Base-by-base conservation (phyloP, 2,329 filamentous ascomycete genomes). In the Trichoderma koningii region DNA sequence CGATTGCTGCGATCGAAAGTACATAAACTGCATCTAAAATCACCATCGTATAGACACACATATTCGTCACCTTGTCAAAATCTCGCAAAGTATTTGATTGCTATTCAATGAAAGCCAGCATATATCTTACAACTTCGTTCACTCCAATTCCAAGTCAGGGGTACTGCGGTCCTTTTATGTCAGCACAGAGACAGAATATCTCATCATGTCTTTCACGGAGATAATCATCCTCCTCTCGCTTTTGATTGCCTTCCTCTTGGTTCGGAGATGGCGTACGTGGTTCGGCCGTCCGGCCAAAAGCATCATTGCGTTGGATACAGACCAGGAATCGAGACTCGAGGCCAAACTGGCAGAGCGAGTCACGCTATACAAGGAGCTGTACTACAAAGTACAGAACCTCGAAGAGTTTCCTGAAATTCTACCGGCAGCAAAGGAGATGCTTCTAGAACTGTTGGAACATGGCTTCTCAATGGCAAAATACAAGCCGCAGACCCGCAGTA, bases 331-430 rank as follows among this genome's bases (percentile, higher is more conserved):
- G 15, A 55, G 53, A 6, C 53, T 55, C 53, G 38, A 44, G 23
- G 53, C 53, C 23, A 55, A 44, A 30, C 19, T 55, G 23, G 53
- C 53, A 55, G 53, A 44, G 21, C 53, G 53, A 55, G 38, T 55
- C 15, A 44, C 53, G 41, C 55, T 60, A 17, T 65, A 67, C 53
- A 65, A 65, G 38, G 63, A 63, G n/a, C 55, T 70, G 14, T 70
- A 66, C 47, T 66, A 63, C 42, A 63, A 70, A 63, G 61, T 70
- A 19, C 69, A 70, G 14, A 67, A 69, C 38, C 63, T 68, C 42
- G 69, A 70, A 34, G 28, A 64, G 3, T 44, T 68, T 12, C 34
- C 52, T 19, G 68, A 69, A 10, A 28, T 67, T 6, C 57, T 69
- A 17, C 51, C 65, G 4, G 23, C 55, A 51, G 68, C 65, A 10